phyloP scores from a whole-genome alignment of 495 filamentous ascomycete species.

The Massariosphaeria phaeospora region DNA sequence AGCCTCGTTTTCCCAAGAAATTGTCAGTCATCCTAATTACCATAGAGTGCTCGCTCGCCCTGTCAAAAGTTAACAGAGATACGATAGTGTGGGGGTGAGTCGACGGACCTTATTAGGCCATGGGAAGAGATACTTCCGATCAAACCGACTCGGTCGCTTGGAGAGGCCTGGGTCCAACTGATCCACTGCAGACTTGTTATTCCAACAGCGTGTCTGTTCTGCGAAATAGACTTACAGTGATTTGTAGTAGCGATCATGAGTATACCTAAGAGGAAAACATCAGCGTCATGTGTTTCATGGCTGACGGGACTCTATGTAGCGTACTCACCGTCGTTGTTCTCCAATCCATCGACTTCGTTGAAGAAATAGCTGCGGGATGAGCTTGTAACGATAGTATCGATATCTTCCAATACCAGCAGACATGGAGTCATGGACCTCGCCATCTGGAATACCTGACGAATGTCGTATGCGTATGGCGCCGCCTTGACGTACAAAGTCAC shows the following conservation, averaged over 20 bases:
- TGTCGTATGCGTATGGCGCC: conserved; percentile 31
- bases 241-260: conserved; percentile 63
- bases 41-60: conserved; percentile 52
- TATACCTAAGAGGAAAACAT: no score
- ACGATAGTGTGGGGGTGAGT: background rate
- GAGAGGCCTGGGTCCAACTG: conserved; percentile 55
- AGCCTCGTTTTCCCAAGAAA: conserved; percentile 16
- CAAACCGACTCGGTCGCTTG: conserved; percentile 60
- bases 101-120: conserved; percentile 42
- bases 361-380: conserved; percentile 59
- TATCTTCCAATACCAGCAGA: conserved; percentile 59
- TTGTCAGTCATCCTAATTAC: conserved; percentile 34
- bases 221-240: conserved; percentile 39
- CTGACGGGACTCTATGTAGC: no score
- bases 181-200: conserved; percentile 19
- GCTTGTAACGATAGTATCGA: conserved; percentile 56
- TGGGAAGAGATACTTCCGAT: conserved; percentile 60
- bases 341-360: conserved; percentile 66
- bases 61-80: background rate
- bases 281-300: no score
- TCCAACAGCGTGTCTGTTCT: background rate
- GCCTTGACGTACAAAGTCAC: conserved; percentile 35
- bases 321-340: conserved; percentile 60
- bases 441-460: conserved; percentile 34
- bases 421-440: conserved; percentile 43